Percentiles rank a stretch among this genome's conserved stretches.
Conservation (phyloP, 2,329 filamentous ascomycete genomes). For the Proliferodiscus dingleyae region DNA sequence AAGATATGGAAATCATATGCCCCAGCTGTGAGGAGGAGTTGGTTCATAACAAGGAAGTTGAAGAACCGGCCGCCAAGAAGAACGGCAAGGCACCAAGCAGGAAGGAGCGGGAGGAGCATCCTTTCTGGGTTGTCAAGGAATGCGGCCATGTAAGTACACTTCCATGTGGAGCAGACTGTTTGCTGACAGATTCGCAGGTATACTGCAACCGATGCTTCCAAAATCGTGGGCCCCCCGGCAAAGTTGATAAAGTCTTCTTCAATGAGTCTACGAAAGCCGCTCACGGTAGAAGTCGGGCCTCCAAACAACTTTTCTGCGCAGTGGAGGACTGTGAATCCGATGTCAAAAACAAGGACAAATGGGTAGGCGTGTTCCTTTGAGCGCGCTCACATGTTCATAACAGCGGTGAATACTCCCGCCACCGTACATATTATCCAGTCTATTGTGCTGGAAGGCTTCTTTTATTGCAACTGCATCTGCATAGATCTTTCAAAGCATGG, state of each 20-base stretch:
- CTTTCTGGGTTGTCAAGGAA: conserved; percentile 86
- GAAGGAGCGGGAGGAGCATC: conserved; percentile 60
- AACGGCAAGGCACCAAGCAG: conserved; percentile 43
- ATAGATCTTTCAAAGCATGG: conserved; percentile 3
- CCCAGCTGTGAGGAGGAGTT: conserved; percentile 84
- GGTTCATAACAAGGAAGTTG: conserved; percentile 53
- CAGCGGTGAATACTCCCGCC: not conserved
- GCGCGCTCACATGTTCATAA: not conserved
- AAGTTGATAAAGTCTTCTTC: conserved; percentile 30
- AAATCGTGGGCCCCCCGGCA: conserved; percentile 40
- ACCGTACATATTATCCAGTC: not conserved
- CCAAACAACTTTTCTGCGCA: conserved; percentile 40
- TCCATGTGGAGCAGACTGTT: not conserved
- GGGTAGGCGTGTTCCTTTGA: conserved; percentile 54
- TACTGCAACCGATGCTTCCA: conserved; percentile 60
- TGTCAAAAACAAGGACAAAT: conserved; percentile 49
- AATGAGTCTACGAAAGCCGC: conserved; percentile 28
- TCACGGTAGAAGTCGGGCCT: conserved; percentile 30
- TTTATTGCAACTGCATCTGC: conserved; percentile 5
- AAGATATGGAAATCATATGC: conserved; percentile 72
- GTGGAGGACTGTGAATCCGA: conserved; percentile 54
- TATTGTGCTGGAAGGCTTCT: not conserved
- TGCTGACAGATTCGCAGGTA: conserved; percentile 42
- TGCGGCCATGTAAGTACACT: conserved; percentile 77
- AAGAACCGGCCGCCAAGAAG: conserved; percentile 35